phyloP scores from a whole-genome alignment of 805 yeast species.

The Pichia gijzeniarum region DNA sequence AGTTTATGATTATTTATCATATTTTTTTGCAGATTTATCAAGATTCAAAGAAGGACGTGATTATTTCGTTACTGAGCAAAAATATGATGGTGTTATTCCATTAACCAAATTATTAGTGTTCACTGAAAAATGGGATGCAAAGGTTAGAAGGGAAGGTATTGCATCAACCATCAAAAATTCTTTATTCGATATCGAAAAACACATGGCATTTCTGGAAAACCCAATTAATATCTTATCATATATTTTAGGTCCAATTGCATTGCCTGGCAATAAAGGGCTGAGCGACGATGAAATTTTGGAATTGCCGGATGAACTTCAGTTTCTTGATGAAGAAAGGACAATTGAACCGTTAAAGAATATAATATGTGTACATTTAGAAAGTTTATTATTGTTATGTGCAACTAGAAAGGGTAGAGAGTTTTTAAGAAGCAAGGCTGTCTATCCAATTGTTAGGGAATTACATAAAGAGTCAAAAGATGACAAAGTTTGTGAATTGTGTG shows the following conservation, averaged over 20 bases:
- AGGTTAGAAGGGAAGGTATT: constrained; percentile 83
- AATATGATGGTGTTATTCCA: constrained; percentile 71
- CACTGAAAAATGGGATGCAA: constrained; percentile 73
- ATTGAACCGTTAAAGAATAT: constrained; percentile 69
- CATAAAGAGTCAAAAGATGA: constrained; percentile 50
- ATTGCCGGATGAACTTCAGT: constrained; percentile 83
- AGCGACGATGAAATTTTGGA: constrained; percentile 80
- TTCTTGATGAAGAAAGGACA: constrained; percentile 64
- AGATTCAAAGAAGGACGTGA: constrained; percentile 67
- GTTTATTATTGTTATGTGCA: constrained; percentile 71
- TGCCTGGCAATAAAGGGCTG: constrained; percentile 49
- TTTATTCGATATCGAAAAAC: constrained; percentile 71
- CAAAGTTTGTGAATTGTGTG: constrained; percentile 60
- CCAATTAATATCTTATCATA: constrained; percentile 73
- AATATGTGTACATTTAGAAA: constrained; percentile 68
- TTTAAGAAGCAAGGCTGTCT: constrained; percentile 75
- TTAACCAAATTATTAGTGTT: constrained; percentile 75
- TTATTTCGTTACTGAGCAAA: constrained; percentile 68
- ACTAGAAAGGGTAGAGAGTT: constrained; percentile 67
- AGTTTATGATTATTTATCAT: constrained; percentile 74
- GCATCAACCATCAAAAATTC: constrained; percentile 90
- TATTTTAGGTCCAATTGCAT: constrained; percentile 72
- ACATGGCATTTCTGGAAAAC: constrained; percentile 51
- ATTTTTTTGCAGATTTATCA: constrained; percentile 85
- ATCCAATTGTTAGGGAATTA: constrained; percentile 79